Conservation (phyloP, 1,284 basidiomycete species). For the Ustilago curta region DNA sequence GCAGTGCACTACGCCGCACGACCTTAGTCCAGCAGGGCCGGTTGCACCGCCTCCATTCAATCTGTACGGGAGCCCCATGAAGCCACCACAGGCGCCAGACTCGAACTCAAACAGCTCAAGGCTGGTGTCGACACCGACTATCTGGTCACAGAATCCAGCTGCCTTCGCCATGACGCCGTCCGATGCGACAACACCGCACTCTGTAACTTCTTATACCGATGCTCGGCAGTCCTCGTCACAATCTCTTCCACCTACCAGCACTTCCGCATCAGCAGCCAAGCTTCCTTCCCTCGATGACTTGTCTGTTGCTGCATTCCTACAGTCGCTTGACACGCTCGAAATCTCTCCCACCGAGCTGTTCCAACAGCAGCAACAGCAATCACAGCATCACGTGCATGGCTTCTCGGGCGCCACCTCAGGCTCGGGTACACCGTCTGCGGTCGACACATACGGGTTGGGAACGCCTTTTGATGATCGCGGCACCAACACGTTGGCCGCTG, state of each 20-base stretch:
- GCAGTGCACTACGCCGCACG: constrained; percentile 8
- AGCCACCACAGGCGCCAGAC: not conserved
- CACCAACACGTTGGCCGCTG: not conserved
- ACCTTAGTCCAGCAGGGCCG: not conserved
- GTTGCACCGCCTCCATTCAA: not conserved
- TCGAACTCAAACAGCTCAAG: constrained; percentile 1
- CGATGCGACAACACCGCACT: constrained; percentile 23
- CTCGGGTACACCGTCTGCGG: not conserved
- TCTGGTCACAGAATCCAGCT: constrained; percentile 21
- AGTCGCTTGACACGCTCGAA: constrained; percentile 66
- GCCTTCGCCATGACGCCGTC: constrained; percentile 25
- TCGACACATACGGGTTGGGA: constrained; percentile 1
- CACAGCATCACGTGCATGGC: constrained; percentile 18
- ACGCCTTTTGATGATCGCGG: constrained; percentile 6
- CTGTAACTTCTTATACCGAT: not conserved
- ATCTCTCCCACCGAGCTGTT: constrained; percentile 60
- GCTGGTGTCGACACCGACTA: constrained; percentile 10
- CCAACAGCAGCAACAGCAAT: constrained; percentile 33
- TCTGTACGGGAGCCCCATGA: constrained; percentile 9
- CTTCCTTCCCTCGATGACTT: constrained; percentile 56
- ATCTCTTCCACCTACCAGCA: not conserved
- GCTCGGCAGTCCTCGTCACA: not conserved
- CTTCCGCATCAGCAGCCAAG: constrained; percentile 13
- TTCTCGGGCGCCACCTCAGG: constrained; percentile 21
- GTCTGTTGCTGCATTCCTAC: constrained; percentile 65